Evolutionary conservation across 495 filamentous ascomycete genomes (phyloP).

Genomic region (Talaromyces liani): DNA sequence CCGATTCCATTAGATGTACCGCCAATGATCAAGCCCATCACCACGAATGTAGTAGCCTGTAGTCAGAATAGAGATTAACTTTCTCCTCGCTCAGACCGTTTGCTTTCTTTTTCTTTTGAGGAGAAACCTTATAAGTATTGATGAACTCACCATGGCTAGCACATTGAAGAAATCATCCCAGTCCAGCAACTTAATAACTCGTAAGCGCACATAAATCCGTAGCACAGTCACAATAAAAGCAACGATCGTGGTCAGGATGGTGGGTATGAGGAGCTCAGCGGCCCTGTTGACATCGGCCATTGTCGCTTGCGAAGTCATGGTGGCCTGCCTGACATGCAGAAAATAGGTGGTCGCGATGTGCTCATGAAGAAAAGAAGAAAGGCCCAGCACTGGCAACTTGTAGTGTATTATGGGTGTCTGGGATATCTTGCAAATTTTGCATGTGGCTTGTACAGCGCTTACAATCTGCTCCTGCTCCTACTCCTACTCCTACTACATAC

Average conservation of each 20-base stretch:
- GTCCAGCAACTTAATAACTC: constrained; percentile 3
- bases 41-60: neutral
- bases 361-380: neutral
- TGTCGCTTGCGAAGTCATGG: constrained; percentile 2
- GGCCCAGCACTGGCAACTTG: neutral
- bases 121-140: neutral
- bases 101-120: neutral
- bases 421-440: neutral
- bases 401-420: neutral
- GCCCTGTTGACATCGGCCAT: constrained; percentile 9
- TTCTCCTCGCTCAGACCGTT: neutral
- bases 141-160: constrained; percentile 6
- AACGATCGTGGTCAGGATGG: constrained; percentile 10
- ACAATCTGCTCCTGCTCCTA: neutral
- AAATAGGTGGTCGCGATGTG: neutral
- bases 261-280: constrained; percentile 8
- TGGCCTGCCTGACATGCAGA: neutral
- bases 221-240: neutral
- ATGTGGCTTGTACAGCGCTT: neutral
- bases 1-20: neutral
- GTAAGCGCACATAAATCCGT: constrained; percentile 3
- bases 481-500: neutral
- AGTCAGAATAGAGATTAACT: neutral
- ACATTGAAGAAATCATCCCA: constrained; percentile 12
- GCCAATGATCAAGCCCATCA: neutral